These are phyloP conservation scores for Poa annua DNA, from an alignment of 176 grass and related monocot genomes.

Conservation along the genomic window DNA sequence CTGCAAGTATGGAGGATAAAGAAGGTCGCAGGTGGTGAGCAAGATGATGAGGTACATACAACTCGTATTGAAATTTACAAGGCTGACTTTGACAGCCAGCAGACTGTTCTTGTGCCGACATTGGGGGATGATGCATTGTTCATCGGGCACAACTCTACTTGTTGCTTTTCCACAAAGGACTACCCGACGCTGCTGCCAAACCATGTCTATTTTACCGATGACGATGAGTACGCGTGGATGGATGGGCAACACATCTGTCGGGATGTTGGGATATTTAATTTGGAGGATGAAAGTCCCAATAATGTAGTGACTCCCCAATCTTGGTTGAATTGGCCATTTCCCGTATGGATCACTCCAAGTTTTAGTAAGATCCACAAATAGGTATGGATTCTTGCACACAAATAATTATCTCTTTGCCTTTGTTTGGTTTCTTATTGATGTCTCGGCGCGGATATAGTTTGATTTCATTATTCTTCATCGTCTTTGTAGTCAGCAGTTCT, in stretches of 20 bases:
- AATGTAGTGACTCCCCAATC: neutral
- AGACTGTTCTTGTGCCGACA: neutral
- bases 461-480: neutral
- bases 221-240: neutral
- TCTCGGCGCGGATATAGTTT: neutral
- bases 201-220: neutral
- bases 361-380: slow-evolving; percentile 8
- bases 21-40: neutral
- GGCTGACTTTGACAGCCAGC: neutral
- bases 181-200: neutral
- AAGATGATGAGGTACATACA: neutral
- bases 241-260: neutral
- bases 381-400: neutral
- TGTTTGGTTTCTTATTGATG: neutral
- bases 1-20: neutral
- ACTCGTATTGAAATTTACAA: neutral
- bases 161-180: neutral
- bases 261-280: neutral
- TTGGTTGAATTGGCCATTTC: neutral
- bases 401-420: neutral
- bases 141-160: neutral
- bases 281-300: neutral
- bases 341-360: neutral
- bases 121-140: slow-evolving; percentile 2
- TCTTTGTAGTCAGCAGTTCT: neutral